These are phyloP conservation scores for Pythium utonaiense DNA, from an alignment of 352 stramenopile genomes.

Conservation along the genomic window DNA sequence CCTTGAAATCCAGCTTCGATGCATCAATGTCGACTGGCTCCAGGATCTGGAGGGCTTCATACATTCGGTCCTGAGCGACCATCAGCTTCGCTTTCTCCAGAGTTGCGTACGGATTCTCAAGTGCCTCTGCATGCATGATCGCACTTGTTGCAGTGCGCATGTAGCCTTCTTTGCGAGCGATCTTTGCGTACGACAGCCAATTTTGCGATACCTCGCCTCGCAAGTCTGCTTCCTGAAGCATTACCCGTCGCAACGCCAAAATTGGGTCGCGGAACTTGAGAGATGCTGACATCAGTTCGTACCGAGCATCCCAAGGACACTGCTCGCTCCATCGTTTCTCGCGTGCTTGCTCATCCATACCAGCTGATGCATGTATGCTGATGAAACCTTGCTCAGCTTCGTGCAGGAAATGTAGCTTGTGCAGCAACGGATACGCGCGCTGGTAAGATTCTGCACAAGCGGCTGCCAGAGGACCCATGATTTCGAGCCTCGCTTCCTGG, in stretches of 20 bases:
- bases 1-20: conserved; percentile 66
- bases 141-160: conserved; percentile 76
- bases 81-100: conserved; percentile 83
- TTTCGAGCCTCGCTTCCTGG: conserved; percentile 43
- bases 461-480: conserved; percentile 44
- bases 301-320: conserved; percentile 64
- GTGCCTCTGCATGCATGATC: conserved; percentile 79
- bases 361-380: conserved; percentile 5
- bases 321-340: conserved; percentile 49
- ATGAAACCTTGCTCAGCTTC: conserved; percentile 41
- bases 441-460: conserved; percentile 48
- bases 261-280: conserved; percentile 84
- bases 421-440: conserved; percentile 36
- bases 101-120: conserved; percentile 68
- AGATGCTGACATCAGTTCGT: conserved; percentile 66
- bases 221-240: conserved; percentile 68
- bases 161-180: conserved; percentile 81
- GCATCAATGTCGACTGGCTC: conserved; percentile 79
- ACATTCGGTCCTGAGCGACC: conserved; percentile 77
- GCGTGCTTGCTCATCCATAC: conserved; percentile 5
- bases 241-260: conserved; percentile 71
- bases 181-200: conserved; percentile 81
- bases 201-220: conserved; percentile 68
- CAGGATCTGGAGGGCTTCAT: conserved; percentile 80
- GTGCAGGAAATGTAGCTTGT: conserved; percentile 46